Evolutionary conservation across 177 flowering plant genomes (phyloP).

Genomic region (Vitis hybrid): DNA sequence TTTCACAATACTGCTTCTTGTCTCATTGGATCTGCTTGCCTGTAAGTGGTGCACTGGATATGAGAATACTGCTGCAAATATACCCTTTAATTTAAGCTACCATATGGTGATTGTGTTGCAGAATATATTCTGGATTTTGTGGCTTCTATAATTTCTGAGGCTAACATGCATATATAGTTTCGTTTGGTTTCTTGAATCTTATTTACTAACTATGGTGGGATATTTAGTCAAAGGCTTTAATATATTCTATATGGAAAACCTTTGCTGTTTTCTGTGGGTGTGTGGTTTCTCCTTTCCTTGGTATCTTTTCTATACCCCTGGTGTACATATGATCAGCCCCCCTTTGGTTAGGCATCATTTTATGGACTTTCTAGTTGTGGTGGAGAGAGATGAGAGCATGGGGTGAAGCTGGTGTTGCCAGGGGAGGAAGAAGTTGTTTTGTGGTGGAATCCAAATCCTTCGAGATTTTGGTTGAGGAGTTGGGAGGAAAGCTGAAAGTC

Average conservation of each 20-base stretch:
- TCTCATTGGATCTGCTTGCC: slow-evolving; percentile 41
- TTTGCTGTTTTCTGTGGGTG: background rate
- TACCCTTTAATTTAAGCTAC: background rate
- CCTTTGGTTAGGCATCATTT: too few species aligned
- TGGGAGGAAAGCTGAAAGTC: too few species aligned
- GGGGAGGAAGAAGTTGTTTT: too few species aligned
- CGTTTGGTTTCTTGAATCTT: background rate
- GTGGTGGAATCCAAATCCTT: too few species aligned
- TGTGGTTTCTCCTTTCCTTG: too few species aligned
- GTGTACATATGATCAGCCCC: too few species aligned
- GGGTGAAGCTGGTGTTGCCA: too few species aligned
- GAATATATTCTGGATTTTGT: background rate
- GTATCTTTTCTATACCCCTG: too few species aligned
- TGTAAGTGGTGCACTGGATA: slow-evolving; percentile 44
- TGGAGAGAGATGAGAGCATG: too few species aligned
- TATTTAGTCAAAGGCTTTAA: background rate
- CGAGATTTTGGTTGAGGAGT: too few species aligned
- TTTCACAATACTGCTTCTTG: slow-evolving; percentile 26
- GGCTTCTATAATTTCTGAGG: background rate
- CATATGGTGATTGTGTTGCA: background rate
- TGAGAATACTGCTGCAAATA: background rate
- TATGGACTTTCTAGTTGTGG: too few species aligned
- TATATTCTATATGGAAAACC: background rate
- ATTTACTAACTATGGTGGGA: background rate
- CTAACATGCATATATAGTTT: background rate